Conservation (phyloP, 2,329 filamentous ascomycete species). For the Fusarium falciforme region DNA sequence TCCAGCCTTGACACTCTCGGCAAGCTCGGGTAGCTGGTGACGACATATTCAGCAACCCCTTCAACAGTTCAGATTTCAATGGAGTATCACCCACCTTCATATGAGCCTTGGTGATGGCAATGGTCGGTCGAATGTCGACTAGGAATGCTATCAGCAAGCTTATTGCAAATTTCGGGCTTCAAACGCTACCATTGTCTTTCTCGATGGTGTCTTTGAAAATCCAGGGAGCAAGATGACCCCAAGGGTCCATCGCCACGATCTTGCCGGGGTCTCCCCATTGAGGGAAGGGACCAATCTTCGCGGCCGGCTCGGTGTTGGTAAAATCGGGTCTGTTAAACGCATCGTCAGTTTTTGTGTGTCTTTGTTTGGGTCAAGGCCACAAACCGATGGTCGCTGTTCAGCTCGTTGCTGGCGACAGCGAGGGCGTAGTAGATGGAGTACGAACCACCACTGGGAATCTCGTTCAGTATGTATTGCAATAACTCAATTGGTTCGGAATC, state of each 20-base stretch:
- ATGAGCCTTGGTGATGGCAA: conserved; percentile 90
- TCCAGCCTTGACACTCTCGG: conserved; percentile 85
- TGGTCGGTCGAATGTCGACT: conserved; percentile 90
- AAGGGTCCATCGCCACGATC: conserved; percentile 97
- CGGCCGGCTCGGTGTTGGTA: conserved; percentile 89
- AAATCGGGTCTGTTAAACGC: conserved; percentile 62
- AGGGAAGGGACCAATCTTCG: conserved; percentile 86
- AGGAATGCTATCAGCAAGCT: conserved; percentile 11
- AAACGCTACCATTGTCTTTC: conserved; percentile 70
- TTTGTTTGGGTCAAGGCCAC: conserved; percentile 12
- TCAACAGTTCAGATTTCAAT: not conserved
- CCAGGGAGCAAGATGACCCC: conserved; percentile 88
- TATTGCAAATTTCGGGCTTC: not conserved
- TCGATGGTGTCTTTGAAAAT: conserved; percentile 83
- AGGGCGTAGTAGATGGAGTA: conserved; percentile 97
- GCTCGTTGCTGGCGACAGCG: conserved; percentile 89
- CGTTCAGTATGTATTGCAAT: conserved; percentile 13
- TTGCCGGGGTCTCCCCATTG: conserved; percentile 92
- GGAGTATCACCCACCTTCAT: conserved; percentile 72
- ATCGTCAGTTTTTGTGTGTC: conserved; percentile 1
- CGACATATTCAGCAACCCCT: conserved; percentile 10
- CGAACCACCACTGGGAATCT: conserved; percentile 75
- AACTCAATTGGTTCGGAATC: not conserved
- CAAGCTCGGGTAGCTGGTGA: conserved; percentile 82
- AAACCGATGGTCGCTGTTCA: conserved; percentile 81